Evolutionary conservation across 169 alveolate species (phyloP).

Genomic region (Cryptosporidium ryanae): DNA sequence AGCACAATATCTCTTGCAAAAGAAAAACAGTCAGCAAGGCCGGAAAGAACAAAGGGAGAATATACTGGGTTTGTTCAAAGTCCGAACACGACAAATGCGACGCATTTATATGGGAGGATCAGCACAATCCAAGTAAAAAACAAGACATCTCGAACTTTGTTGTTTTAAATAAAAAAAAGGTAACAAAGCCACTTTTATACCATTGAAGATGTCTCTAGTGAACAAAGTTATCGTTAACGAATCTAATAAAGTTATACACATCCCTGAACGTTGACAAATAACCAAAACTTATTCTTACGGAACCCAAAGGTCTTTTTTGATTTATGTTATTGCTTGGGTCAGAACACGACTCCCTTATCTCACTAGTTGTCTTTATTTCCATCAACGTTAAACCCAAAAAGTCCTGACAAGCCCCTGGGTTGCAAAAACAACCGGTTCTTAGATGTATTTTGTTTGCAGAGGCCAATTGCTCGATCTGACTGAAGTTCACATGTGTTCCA

Average conservation of each 20-base stretch:
- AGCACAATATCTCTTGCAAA: conserved; percentile 20
- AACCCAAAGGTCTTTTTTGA: conserved; percentile 75
- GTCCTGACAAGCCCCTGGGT: conserved; percentile 82
- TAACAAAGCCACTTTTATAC: no score
- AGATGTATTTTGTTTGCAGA: conserved; percentile 75
- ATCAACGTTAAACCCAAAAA: conserved; percentile 72
- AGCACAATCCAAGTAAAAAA: not conserved
- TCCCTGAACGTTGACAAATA: conserved; percentile 78
- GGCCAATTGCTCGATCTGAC: conserved; percentile 76
- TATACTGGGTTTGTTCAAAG: conserved; percentile 48
- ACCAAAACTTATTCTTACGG: conserved; percentile 79
- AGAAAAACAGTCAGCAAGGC: conserved; percentile 12
- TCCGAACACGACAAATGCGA: conserved; percentile 41
- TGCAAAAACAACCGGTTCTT: conserved; percentile 82
- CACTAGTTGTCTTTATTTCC: conserved; percentile 75
- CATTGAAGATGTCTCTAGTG: not conserved
- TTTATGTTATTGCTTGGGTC: conserved; percentile 48
- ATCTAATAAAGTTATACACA: conserved; percentile 55
- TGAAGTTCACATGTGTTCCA: conserved; percentile 73
- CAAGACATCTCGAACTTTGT: conserved; percentile 11
- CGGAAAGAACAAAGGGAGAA: conserved; percentile 44
- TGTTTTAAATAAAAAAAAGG: no score
- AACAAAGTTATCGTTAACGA: conserved; percentile 54
- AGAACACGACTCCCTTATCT: conserved; percentile 73
- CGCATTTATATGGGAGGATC: conserved; percentile 18